Evolutionary conservation across 345 rosid genomes (phyloP).

Genomic region (Brassica carinata): DNA sequence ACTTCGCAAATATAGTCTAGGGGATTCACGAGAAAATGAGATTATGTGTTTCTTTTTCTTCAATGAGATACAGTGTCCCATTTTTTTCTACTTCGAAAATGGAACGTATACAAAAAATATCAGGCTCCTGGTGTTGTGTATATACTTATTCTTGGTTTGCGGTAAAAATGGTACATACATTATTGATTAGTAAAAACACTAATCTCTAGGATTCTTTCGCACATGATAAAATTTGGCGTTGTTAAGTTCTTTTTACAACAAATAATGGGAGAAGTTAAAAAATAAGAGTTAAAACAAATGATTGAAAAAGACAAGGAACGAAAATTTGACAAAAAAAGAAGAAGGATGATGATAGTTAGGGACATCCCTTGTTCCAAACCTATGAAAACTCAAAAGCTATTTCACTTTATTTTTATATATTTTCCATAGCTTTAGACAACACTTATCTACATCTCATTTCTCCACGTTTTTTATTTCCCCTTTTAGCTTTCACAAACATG

Average conservation of each 20-base stretch:
- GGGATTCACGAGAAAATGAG: not conserved
- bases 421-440: not conserved
- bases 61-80: not conserved
- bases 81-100: not conserved
- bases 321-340: constrained; percentile 1
- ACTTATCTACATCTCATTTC: constrained; percentile 28
- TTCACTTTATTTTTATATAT: constrained; percentile 9
- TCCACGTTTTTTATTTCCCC: constrained; percentile 32
- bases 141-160: not conserved
- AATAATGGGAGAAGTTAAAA: not conserved
- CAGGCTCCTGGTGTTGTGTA: not conserved
- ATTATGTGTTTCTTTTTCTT: not conserved
- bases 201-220: constrained; percentile 26
- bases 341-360: constrained; percentile 1
- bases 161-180: not conserved
- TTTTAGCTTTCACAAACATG: constrained; percentile 17
- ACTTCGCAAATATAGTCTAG: no score
- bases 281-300: not conserved
- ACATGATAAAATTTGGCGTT: not conserved
- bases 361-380: constrained; percentile 30
- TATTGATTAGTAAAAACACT: constrained; percentile 1
- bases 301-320: not conserved
- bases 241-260: not conserved
- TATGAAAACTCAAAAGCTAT: constrained; percentile 31
- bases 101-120: not conserved